Percentiles rank a stretch among this genome's conserved stretches.
phyloP scores from a whole-genome alignment of 176 grass and related monocot genomes.

The Rhipidocladum racemiflorum region DNA sequence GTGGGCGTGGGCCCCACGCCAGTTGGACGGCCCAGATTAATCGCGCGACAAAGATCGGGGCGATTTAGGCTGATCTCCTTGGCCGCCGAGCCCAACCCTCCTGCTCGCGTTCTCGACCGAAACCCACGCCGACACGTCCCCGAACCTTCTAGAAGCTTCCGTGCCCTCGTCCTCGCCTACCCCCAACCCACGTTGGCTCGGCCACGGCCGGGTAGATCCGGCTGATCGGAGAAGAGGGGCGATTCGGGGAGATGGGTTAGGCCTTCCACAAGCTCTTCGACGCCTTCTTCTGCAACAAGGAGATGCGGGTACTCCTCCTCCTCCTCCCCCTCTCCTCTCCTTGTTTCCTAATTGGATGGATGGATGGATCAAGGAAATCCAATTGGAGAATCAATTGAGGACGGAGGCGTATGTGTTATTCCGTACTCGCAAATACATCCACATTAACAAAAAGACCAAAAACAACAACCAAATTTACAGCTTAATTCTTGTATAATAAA shows the following conservation, averaged over 20 bases:
- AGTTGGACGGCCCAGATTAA: too few relatives aligned
- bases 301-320: conserved; percentile 72
- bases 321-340: background rate
- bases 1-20: too few relatives aligned
- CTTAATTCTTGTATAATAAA: too few relatives aligned
- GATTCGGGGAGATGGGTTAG: conserved; percentile 68
- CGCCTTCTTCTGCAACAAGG: conserved; percentile 88
- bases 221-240: background rate
- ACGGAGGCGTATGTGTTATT: background rate
- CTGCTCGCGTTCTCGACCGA: background rate
- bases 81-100: too few relatives aligned
- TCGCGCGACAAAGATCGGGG: background rate
- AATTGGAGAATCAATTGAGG: background rate
- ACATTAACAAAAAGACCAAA: too few relatives aligned
- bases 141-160: background rate
- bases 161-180: background rate
- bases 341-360: background rate
- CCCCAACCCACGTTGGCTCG: background rate
- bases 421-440: too few relatives aligned
- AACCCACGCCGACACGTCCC: background rate
- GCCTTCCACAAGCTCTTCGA: conserved; percentile 99
- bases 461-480: too few relatives aligned
- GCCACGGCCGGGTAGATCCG: conserved; percentile 17
- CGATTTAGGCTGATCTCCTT: too few relatives aligned
- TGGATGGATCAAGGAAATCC: background rate